phyloP scores from a whole-genome alignment of 768 basidiomycete species.

The Thelephora ganbajun region DNA sequence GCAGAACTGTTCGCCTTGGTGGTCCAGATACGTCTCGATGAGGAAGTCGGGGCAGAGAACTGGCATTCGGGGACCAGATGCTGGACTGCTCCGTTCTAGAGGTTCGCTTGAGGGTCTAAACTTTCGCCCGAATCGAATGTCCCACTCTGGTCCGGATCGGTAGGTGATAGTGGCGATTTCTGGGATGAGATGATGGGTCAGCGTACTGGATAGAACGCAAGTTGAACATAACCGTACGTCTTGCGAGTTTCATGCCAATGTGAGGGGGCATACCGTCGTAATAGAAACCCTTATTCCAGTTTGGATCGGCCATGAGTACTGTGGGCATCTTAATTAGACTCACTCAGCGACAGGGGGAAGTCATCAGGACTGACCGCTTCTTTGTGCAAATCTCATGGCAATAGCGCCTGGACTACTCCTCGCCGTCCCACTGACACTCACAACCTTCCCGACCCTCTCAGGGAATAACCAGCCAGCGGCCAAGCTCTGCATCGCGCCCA shows the following conservation, averaged over 20 bases:
- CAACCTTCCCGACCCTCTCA: slow-evolving; percentile 75
- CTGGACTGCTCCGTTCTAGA: slow-evolving; percentile 10
- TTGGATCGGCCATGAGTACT: slow-evolving; percentile 99
- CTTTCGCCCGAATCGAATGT: slow-evolving; percentile 87
- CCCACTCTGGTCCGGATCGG: slow-evolving; percentile 98
- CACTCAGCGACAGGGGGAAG: slow-evolving; percentile 1
- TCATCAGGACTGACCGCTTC: slow-evolving; percentile 58
- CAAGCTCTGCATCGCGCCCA: slow-evolving; percentile 98
- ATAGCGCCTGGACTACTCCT: slow-evolving; percentile 84
- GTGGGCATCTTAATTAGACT: not conserved
- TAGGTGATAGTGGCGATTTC: slow-evolving; percentile 99
- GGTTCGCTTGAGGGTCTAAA: slow-evolving; percentile 29
- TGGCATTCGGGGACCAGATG: slow-evolving; percentile 27
- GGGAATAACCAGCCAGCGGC: slow-evolving; percentile 92
- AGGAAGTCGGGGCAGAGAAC: slow-evolving; percentile 93
- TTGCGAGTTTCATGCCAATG: slow-evolving; percentile 94
- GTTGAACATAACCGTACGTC: slow-evolving; percentile 45
- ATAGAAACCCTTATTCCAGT: slow-evolving; percentile 99
- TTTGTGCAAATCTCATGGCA: slow-evolving; percentile 91
- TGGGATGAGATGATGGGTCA: slow-evolving; percentile 17
- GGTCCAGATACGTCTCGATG: slow-evolving; percentile 97
- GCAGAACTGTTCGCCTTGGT: slow-evolving; percentile 95
- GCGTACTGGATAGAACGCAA: not conserved
- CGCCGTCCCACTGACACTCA: slow-evolving; percentile 91
- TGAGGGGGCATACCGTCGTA: slow-evolving; percentile 94